Evolutionary conservation across 169 alveolate genomes (phyloP), one percentile per base, ranked within the genome.

Genomic region (Plasmodium cynomolgi): DNA sequence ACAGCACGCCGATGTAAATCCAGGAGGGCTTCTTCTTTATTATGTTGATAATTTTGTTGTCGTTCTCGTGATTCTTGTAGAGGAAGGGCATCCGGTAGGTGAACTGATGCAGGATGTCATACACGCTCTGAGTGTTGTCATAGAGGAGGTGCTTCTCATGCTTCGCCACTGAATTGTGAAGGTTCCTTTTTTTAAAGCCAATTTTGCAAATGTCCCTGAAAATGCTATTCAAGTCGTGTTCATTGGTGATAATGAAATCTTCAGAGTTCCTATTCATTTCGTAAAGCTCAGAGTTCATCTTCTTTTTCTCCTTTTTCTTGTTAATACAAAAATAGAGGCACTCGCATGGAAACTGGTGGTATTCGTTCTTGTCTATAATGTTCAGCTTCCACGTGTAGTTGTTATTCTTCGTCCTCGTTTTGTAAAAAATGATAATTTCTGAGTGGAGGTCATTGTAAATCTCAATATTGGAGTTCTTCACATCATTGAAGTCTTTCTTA

Each of bases 41-140:
- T 58, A 88, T 88, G 58, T 88, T 88, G 41, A 88, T 80, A n/a
- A 88, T 80, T 88, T 88, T 88, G 47, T 88, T 80, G 73, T 88
- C 85, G 4, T 88, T 41, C 15, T 80, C 90, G 20, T 62, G 47
- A 26, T 80, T 62, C 82, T 68, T 88, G 72, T 79, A 88, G 1
- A 88, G 83, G 82, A 88, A 88, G 20, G 94, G 94, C 94, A 88
- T 88, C 33, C 83, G 73, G 37, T 88, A 81, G 3, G 94, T 79
- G 73, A 79, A 68, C 79, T 88, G 81, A 80, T 88, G 82, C 31
- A 88, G 73, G 72, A 88, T 88, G 39, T 88, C 94, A 50, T 88
- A 88, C 9, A 88, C 90, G 34, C 72, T 88, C 31, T 88, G 94
- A 0, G 94, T 88, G 73, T 88, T 88, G 73, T 88, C 94, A 62